Base-by-base conservation (phyloP, 2,329 filamentous ascomycete genomes). In the Diplodia mutila region DNA sequence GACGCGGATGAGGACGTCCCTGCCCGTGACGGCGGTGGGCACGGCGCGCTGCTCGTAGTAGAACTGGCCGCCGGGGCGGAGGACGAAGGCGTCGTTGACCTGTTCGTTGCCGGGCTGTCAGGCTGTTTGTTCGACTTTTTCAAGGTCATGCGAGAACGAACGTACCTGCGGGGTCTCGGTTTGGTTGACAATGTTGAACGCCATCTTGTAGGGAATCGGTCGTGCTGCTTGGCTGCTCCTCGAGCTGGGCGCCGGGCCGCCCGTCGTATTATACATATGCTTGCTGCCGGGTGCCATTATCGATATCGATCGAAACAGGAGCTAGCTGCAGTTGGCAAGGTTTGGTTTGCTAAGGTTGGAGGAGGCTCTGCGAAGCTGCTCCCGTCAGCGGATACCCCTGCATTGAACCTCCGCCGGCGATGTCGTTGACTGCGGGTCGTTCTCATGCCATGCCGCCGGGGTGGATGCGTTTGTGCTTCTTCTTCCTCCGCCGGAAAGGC, bases 1-100 rank as follows among this genome's bases (percentile, higher is more conserved):
- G 75, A 91, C 82, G 71, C 86, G 83, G 73, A 91, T 84, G 77
- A 91, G 89, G 66, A 91, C 57, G n/a, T 61, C 37, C 21, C 39
- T 46, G 14, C 57, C 57, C 1, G 57, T 32, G 39, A 48, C 25
- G 4, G 3, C 21, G 1, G 23, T 11, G 3, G 57, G 42, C 12
- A 46, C 23, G 2, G 25, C 4, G 1, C 57, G 57, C 16, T 61
- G 21, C 23, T 61, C 57, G 42, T 61, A 61, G 42, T n/a, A 27
- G 21, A 61, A 48, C 6, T 46, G 18, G 29, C 57, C 42, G 39
- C 27, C 57, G 11, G 57, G 57, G 4, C 8, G 23, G 9, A 61
- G n/a, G 2, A 49, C 57, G 39, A 61, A 48, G 2, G 57, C 57
- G 18, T 49, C 23, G 37, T 61, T 61, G 23, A 34, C 23, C 57